Base-by-base conservation (phyloP, 164 flowering plant genomes). In the Tetrastigma voinierianum region DNA sequence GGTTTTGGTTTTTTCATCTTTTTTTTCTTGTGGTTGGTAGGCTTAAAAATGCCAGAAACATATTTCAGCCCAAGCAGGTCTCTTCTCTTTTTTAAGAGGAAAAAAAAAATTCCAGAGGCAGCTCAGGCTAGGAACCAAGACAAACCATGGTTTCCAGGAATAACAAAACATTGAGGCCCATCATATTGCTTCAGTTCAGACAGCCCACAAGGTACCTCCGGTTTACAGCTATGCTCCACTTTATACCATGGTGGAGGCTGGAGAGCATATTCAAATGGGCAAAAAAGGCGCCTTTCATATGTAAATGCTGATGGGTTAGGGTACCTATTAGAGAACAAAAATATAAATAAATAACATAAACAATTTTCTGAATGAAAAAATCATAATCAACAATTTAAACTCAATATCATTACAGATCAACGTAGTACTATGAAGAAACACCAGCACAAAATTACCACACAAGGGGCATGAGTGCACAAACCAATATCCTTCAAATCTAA, bases 61-160 rank as follows among this genome's bases (percentile, higher is more conserved):
- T 46, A 60, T 12, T 48, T 48, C 5, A 47, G 44, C 43, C 19
- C 11, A 18, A 48, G 14, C 47, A 40, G 21, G 43, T 19, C 24
- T n/a, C 21, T 60, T 12, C 3, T 12, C 20, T 60, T 43, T 17
- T 45, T 6, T 1, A n/a, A n/a, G 7, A 10, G 18, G 10, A n/a
- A n/a, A 17, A 23, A 14, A 47, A 9, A 52, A 8, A 52, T 54
- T 16, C 32, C 59, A 40, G 62, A 16, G 52, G 52, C 16, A 40
- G 49, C 18, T 24, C 4, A 70, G 24, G 43, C 17, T n/a, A 21
- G 40, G 62, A 60, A 57, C 10, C 32, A 53, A 69, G 51, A 81
- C 91, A 32, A 72, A 96, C 99, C 99, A 84, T 96, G 99, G 71
- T 96, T 96, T 77, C 99, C 99, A 67, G 99, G 99, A 59, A 96